Evolutionary conservation across 768 basidiomycete species (phyloP).

Genomic region (Punctularia strigosozonata): DNA sequence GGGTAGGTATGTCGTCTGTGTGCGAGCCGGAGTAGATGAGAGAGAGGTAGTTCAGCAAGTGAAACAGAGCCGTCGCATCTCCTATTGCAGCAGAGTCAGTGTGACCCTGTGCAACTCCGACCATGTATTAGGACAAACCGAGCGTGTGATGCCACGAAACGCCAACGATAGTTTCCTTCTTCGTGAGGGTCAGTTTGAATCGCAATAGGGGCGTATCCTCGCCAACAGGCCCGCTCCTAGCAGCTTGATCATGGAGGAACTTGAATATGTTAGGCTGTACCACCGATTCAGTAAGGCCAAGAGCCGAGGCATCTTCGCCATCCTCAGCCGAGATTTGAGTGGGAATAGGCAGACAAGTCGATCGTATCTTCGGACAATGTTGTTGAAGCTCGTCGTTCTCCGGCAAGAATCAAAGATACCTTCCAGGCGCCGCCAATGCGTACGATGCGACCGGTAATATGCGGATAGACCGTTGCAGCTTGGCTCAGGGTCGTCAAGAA

Average conservation of each 20-base stretch:
- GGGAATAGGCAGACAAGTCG: neutral
- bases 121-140: slow-evolving; percentile 9
- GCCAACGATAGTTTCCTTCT: slow-evolving; percentile 16
- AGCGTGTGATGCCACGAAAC: slow-evolving; percentile 24
- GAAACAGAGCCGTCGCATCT: slow-evolving; percentile 16
- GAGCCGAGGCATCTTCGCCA: neutral
- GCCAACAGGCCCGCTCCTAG: neutral
- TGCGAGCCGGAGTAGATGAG: slow-evolving; percentile 15
- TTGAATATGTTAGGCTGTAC: slow-evolving; percentile 4
- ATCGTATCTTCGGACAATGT: neutral
- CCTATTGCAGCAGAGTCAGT: slow-evolving; percentile 10
- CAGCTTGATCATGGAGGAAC: slow-evolving; percentile 1
- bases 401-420: neutral
- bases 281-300: slow-evolving; percentile 3
- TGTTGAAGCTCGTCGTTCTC: neutral
- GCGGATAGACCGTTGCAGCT: slow-evolving; percentile 3
- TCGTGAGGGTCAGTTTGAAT: slow-evolving; percentile 17
- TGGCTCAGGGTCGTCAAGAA: slow-evolving; percentile 4
- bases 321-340: neutral
- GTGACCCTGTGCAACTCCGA: neutral
- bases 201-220: slow-evolving; percentile 8
- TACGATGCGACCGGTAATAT: slow-evolving; percentile 6
- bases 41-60: slow-evolving; percentile 19
- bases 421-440: slow-evolving; percentile 3
- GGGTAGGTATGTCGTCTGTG: slow-evolving; percentile 12